Evolutionary conservation across 306 rosid species (phyloP), one percentile per base, ranked within the genome.

Genomic region (Astragalus glycyphyllos): DNA sequence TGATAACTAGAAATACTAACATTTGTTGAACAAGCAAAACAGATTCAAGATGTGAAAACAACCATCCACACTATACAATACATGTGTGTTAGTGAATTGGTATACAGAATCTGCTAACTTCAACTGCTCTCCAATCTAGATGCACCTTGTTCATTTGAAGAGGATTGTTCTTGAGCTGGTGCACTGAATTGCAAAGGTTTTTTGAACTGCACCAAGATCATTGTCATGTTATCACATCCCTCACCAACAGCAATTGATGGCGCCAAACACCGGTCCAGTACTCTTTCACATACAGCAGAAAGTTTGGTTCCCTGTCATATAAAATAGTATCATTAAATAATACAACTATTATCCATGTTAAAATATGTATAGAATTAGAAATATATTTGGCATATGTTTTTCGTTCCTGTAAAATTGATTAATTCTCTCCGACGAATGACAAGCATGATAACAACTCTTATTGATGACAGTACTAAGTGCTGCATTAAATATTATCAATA

Each of bases 151-250:
- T 56, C 51, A 11, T 68, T 20, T 9, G 77, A 67, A 9, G 81
- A 72, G 58, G 79, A 23, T 72, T 78, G 82, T 11, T 79, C 81
- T 16, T 41, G 71, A 6, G 47, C 63, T 2, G 79, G 62, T 20
- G 73, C 68, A 70, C 49, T n/a, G 20, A 79, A 66, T 7, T 11
- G 86, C 2, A 10, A 2, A 12, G 75, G 80, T 60, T 81, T 90
- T 81, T 92, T 92, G 56, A 92, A 86, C 80, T 88, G 98, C 53
- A 92, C 96, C 81, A 92, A 77, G 62, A 92, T 85, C 96, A 92
- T 90, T 45, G 98, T 90, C 98, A 92, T 92, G 88, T 92, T 92
- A 61, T 92, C 98, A 9, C 96, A 92, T 49, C 98, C 98, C 69
- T 86, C 96, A 1, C 98, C 98, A 8, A 79, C 72, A 12, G 81